Conservation (phyloP, 306 rosid species). For the Trifolium pratense region DNA sequence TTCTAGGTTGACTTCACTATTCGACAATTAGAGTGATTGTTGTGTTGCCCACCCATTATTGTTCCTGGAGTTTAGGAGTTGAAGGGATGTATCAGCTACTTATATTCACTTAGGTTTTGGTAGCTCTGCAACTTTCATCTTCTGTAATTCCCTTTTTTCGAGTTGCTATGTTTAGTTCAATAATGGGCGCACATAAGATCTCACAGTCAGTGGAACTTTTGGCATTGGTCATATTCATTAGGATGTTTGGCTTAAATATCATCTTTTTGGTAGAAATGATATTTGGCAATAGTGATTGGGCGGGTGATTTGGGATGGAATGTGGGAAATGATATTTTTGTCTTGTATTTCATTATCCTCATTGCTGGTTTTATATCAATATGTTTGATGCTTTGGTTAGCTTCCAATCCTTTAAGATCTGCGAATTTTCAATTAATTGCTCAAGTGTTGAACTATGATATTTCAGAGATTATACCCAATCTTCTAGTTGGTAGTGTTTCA, state of each 20-base stretch:
- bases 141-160: conserved; percentile 86
- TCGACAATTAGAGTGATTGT: conserved; percentile 81
- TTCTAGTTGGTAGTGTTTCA: conserved; percentile 38
- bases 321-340: conserved; percentile 59
- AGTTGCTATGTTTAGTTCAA: conserved; percentile 73
- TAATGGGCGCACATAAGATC: conserved; percentile 81
- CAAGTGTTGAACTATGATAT: conserved; percentile 58
- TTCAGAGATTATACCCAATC: conserved; percentile 46
- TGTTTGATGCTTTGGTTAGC: too few relatives aligned
- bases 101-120: conserved; percentile 74
- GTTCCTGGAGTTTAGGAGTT: conserved; percentile 83
- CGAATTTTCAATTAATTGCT: conserved; percentile 56
- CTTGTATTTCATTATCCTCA: conserved; percentile 59
- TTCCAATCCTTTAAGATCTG: too few relatives aligned
- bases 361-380: conserved; percentile 62
- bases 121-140: conserved; percentile 84
- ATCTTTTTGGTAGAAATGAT: conserved; percentile 80
- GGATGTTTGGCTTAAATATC: conserved; percentile 80
- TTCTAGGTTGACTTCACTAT: conserved; percentile 93
- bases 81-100: conserved; percentile 92
- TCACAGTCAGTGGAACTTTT: conserved; percentile 75
- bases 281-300: conserved; percentile 89
- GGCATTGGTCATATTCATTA: conserved; percentile 62
- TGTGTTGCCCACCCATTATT: conserved; percentile 75
- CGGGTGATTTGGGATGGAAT: conserved; percentile 67